phyloP scores from a whole-genome alignment of 2,329 filamentous ascomycete genomes.

The Calcarisporium arbuscula region DNA sequence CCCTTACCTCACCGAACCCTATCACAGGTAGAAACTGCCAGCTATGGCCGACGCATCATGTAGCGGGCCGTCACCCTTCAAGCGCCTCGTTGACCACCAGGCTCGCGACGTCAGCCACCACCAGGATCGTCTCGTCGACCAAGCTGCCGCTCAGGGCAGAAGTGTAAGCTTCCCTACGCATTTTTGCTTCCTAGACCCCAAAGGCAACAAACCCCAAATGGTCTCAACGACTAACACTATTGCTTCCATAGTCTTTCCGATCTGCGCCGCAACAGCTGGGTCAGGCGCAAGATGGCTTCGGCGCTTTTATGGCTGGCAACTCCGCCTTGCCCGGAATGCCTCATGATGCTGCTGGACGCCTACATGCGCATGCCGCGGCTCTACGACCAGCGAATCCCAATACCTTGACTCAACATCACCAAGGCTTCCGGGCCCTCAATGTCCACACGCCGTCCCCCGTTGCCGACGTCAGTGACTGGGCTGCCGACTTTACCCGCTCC shows the following conservation, averaged over 20 bases:
- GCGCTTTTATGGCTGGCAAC: constrained; percentile 26
- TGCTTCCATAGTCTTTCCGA: constrained; percentile 24
- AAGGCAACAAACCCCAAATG: neutral
- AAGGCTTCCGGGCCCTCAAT: no score
- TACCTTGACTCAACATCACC: no score
- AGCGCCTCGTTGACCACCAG: constrained; percentile 35
- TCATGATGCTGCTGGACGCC: constrained; percentile 26
- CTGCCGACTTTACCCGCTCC: constrained; percentile 30
- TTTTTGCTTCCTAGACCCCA: neutral
- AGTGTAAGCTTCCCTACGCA: constrained; percentile 19
- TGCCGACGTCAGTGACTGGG: constrained; percentile 24
- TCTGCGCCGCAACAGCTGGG: constrained; percentile 19
- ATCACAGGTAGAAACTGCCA: no score
- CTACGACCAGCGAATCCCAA: constrained; percentile 21
- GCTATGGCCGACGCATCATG: constrained; percentile 36
- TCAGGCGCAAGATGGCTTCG: constrained; percentile 26
- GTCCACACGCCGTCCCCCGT: no score
- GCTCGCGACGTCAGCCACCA: constrained; percentile 34
- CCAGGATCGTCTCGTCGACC: constrained; percentile 31
- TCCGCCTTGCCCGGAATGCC: constrained; percentile 20
- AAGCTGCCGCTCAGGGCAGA: constrained; percentile 18
- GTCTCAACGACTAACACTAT: constrained; percentile 5
- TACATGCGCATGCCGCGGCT: constrained; percentile 28
- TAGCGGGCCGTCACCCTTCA: constrained; percentile 36
- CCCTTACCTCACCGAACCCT: no score